These are phyloP conservation scores for Macrophomina tecta DNA, from an alignment of 2,329 filamentous ascomycete genomes.

Conservation along the genomic window DNA sequence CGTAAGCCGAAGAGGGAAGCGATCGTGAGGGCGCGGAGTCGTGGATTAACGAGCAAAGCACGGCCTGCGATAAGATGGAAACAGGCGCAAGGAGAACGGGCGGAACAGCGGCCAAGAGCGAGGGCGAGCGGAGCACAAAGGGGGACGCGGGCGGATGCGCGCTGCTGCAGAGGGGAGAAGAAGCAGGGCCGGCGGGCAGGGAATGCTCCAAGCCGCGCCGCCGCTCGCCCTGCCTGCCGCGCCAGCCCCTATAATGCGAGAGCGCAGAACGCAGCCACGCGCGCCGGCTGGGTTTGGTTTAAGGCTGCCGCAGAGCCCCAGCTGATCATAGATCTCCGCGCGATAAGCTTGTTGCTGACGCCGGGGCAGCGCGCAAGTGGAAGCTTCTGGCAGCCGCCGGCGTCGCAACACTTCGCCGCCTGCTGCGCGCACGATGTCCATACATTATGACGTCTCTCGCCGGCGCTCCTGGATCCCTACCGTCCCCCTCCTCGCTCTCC, in stretches of 20 bases:
- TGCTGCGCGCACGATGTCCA: not conserved
- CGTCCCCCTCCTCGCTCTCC: not conserved
- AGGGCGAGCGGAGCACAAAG: not conserved
- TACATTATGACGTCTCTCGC: conserved; percentile 3
- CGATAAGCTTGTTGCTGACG: conserved; percentile 21
- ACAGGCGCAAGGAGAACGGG: conserved; percentile 1
- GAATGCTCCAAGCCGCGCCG: conserved; percentile 4
- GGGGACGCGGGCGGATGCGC: not conserved
- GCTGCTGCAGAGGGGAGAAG: not conserved
- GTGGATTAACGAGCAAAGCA: not conserved
- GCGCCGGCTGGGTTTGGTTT: not conserved
- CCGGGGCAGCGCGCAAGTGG: conserved; percentile 3
- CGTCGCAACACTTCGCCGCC: conserved; percentile 18
- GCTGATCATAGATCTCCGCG: conserved; percentile 9
- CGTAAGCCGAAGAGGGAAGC: conserved; percentile 26
- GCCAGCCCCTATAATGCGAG: conserved; percentile 8
- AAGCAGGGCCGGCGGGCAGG: conserved; percentile 1
- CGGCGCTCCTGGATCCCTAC: not conserved
- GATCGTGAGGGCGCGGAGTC: conserved; percentile 25
- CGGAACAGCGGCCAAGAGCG: conserved; percentile 2
- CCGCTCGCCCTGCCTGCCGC: not conserved
- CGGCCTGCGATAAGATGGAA: not conserved
- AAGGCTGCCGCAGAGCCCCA: conserved; percentile 22
- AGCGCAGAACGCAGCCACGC: not conserved
- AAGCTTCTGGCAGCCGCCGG: conserved; percentile 21